Evolutionary conservation across 768 basidiomycete species (phyloP), one percentile per base, ranked within the genome.

Genomic region (Fibroporia radiculosa): DNA sequence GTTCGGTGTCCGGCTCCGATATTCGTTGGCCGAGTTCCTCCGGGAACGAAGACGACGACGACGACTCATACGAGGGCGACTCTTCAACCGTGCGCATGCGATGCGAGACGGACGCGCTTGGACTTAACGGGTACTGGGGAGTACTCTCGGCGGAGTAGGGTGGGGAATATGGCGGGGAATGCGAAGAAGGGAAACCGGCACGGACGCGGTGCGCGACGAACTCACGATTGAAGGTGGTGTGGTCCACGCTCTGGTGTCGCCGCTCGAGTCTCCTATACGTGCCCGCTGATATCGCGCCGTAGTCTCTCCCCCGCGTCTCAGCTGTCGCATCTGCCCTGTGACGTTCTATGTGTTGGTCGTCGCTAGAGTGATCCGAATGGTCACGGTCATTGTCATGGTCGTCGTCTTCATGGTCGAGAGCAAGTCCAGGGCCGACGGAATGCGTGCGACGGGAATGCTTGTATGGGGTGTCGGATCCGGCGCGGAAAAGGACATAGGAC

Each of bases 401-500:
- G 29, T 55, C 60, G 24, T 62, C 58, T 25, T 68, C 63, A 28
- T 57, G 49, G 39, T 69, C 64, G 4, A 68, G 72, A 3, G 73
- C 69, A 12, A 78, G 70, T 0, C 71, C 71, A 0, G 74, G 75
- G 0, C 72, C 77, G 18, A 78, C 61, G 0, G 77, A 78, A 6
- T 66, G 56, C 2, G 73, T 68, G 18, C 67, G 79, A 56, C 59
- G 77, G 66, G 43, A 66, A 54, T 49, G 67, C 56, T 38, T 67
- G 53, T 52, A 50, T 23, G 72, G 63, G 18, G 64, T 52, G 7
- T 63, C 47, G 33, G 67, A 63, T 1, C 72, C 69, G 0, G 86
- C 85, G 40, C 73, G 72, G 62, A 93, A 96, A 61, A 86, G 82
- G 4, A 79, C 74, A 25, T 77, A 77, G 0, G 78, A 77, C 12